Conservation (phyloP, 1,139 yeast genomes). For the Candida glucosophila region DNA sequence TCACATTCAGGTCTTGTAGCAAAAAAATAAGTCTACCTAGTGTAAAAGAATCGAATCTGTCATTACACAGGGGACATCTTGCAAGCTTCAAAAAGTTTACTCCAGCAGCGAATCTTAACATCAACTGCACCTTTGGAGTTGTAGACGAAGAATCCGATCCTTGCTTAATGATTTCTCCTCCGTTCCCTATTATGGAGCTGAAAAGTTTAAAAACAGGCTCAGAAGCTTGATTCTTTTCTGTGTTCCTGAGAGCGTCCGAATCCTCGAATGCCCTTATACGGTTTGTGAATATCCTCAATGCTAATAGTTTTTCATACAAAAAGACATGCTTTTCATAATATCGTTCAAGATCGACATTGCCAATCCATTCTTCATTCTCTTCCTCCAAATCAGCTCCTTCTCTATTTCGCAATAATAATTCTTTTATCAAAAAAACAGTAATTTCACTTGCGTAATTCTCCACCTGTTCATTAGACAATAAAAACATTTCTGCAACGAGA, state of each 20-base stretch:
- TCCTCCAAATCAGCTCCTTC: constrained; percentile 13
- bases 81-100: constrained; percentile 57
- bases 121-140: constrained; percentile 52
- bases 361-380: constrained; percentile 39
- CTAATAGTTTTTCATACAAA: constrained; percentile 41
- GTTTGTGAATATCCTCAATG: constrained; percentile 56
- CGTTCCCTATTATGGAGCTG: constrained; percentile 59
- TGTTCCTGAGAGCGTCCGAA: constrained; percentile 4
- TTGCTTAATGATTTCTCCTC: constrained; percentile 69
- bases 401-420: constrained; percentile 48
- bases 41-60: constrained; percentile 42
- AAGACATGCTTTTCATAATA: constrained; percentile 10
- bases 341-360: constrained; percentile 32
- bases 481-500: constrained; percentile 52
- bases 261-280: constrained; percentile 42
- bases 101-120: constrained; percentile 66
- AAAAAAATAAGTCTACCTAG: constrained; percentile 48
- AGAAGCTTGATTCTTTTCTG: constrained; percentile 14
- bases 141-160: constrained; percentile 46
- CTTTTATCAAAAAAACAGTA: constrained; percentile 52
- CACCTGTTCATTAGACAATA: constrained; percentile 41
- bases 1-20: constrained; percentile 56
- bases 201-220: constrained; percentile 59
- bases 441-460: constrained; percentile 50
- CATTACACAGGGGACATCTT: constrained; percentile 42